Base-by-base conservation (phyloP, 768 basidiomycete genomes). In the Boletus rex-veris region DNA sequence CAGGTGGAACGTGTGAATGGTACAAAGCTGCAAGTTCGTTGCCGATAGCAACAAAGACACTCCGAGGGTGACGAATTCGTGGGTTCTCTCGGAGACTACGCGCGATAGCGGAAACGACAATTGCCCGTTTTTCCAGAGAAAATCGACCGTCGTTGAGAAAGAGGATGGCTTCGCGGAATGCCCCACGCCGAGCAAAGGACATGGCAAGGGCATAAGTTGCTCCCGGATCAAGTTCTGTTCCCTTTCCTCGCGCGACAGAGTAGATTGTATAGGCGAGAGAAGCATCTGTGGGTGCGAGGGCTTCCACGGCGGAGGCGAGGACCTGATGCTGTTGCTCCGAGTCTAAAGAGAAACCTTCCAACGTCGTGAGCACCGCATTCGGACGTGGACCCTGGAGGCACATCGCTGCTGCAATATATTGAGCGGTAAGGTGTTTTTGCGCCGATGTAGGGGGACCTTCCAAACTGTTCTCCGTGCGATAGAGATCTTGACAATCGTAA, bases 61-160 rank as follows among this genome's bases (percentile, higher is more conserved):
- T 45, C 6, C 68, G 49, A 15, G 72, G 63, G 2, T 74, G 59
- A 45, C 60, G 67, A 45, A 64, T 61, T 36, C 57, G 65, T 33
- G 74, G 65, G 38, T 71, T 70, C 15, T 61, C 50, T 46, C 72
- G 73, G 40, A 81, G 68, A 14, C 63, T 60, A 8, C 68, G 65
- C 19, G 80, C 70, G 30, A 81, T 67, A 6, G 69, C 59, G 15
- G 67, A 62, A 24, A 82, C 46, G 6, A 83, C 54, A 31, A 71
- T 62, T 39, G 77, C 75, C 15, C 65, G 54, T 30, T 74, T 71
- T 24, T 61, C 50, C 5, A 48, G 50, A 5, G 74, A 64, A 42
- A 79, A 67, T 0, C 30, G 65, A 12, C 55, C 39, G 24, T 73
- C 56, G 18, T 56, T 54, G 33, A 83, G 67, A 44, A 81, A 68